phyloP scores from a whole-genome alignment of 441 rosid genomes.

The Aquilaria agallochum region DNA sequence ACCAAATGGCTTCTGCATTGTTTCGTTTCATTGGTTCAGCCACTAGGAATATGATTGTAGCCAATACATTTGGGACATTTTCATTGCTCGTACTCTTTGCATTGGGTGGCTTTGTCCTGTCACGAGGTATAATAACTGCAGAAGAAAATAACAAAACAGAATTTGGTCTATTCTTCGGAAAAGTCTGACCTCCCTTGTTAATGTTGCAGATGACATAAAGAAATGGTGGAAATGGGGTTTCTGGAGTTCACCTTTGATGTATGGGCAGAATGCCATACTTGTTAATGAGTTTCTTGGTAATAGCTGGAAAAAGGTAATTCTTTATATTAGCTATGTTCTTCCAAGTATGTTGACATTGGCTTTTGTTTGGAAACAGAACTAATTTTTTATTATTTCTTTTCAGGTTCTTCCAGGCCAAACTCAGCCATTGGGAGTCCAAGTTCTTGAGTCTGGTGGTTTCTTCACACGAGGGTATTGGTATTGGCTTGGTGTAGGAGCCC shows the following conservation, averaged over 20 bases:
- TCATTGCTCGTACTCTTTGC: slow-evolving; percentile 40
- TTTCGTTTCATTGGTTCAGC: slow-evolving; percentile 56
- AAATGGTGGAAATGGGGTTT: slow-evolving; percentile 89
- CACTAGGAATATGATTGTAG: slow-evolving; percentile 68
- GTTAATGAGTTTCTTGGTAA: slow-evolving; percentile 79
- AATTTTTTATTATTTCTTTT: not conserved
- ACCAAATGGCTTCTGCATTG: slow-evolving; percentile 71
- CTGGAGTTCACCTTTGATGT: slow-evolving; percentile 84
- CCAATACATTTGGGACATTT: slow-evolving; percentile 72
- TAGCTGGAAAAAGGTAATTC: slow-evolving; percentile 63
- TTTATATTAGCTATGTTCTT: not conserved
- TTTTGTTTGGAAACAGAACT: not conserved
- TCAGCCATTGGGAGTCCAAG: slow-evolving; percentile 45
- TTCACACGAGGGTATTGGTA: slow-evolving; percentile 53
- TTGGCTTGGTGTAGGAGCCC: slow-evolving; percentile 67
- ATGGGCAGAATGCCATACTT: slow-evolving; percentile 65
- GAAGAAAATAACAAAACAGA: too few species aligned
- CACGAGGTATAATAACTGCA: slow-evolving; percentile 39
- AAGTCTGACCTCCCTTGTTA: not conserved
- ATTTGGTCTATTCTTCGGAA: too few species aligned
- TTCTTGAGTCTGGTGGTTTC: slow-evolving; percentile 48
- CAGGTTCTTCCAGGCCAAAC: slow-evolving; percentile 27
- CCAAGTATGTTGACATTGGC: not conserved
- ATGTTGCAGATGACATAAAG: slow-evolving; percentile 44
- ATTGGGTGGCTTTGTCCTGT: slow-evolving; percentile 66